Evolutionary conservation across 2,329 filamentous ascomycete species (phyloP), one percentile per base, ranked within the genome.

Genomic region (Epichloe uncinata): DNA sequence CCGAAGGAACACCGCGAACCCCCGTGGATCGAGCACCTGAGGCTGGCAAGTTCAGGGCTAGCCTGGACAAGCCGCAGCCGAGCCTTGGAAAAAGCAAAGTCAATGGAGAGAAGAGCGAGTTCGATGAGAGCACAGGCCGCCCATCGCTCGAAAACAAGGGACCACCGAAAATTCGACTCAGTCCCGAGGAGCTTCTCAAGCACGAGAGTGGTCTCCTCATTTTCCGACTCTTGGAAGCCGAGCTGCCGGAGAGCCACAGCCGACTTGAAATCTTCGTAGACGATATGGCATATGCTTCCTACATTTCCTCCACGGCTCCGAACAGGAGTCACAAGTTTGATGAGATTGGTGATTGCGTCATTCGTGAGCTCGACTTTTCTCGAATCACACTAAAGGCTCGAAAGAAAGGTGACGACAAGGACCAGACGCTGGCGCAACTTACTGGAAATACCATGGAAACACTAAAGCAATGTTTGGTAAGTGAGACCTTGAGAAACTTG

Each of bases 341-440:
- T 58, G 93, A 98, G 68, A 89, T 90, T 61, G 90, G 91, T 45
- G 93, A 98, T 67, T 93, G 89, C 49, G 89, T 98, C 68, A 86
- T 98, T 53, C 87, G 93, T 54, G 93, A 98, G 66, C 76, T 98
- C n/a, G 94, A 98, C 56, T 90, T 96, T 59, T 98, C 93, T 3
- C 86, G 85, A 56, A 81, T 98, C 52, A 97, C 90, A 0, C 76
- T 98, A 55, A 86, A 89, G 51, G 75, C 96, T 45, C 82, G 88
- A 42, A 85, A 91, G 60, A 88, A 89, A 63, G 75, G 80, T 15
- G 85, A 95, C 56, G 78, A 85, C 51, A 79, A 84, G 48, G 84
- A 95, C 42, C 74, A 87, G 55, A 81, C 85, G 33, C 75, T 96
- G 57, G 87, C 89, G 12, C 89, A 86, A 56, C 71, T 98, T 53